phyloP scores from a whole-genome alignment of 2,329 filamentous ascomycete species.

The Scolecobasidium constrictum region DNA sequence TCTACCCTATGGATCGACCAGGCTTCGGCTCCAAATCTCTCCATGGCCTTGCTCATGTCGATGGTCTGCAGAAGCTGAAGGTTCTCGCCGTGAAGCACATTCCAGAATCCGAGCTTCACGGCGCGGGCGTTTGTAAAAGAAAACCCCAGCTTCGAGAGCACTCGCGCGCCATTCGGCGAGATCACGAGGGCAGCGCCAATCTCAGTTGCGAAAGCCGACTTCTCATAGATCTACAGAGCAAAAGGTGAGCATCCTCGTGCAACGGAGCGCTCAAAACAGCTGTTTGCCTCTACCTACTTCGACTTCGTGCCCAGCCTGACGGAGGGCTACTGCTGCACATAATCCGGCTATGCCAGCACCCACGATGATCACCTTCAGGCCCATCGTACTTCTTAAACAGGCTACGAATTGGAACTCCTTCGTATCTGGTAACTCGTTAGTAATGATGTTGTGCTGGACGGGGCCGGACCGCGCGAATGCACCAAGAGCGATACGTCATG shows the following conservation, averaged over 20 bases:
- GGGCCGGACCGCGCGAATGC: no score
- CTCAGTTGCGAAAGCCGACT: constrained; percentile 26
- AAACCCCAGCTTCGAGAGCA: constrained; percentile 10
- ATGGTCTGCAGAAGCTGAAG: neutral
- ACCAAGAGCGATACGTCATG: no score
- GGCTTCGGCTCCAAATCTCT: neutral
- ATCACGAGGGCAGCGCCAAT: constrained; percentile 31
- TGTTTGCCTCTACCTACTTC: constrained; percentile 11
- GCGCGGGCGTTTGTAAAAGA: constrained; percentile 9
- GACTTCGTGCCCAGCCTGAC: constrained; percentile 41
- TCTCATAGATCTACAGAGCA: constrained; percentile 14
- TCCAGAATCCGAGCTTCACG: neutral
- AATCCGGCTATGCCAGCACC: constrained; percentile 44
- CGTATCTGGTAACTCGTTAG: no score
- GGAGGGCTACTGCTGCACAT: constrained; percentile 40
- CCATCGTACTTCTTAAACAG: constrained; percentile 1
- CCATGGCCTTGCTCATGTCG: neutral
- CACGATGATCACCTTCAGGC: constrained; percentile 22
- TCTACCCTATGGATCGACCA: constrained; percentile 1
- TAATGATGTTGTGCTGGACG: no score
- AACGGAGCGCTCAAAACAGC: neutral
- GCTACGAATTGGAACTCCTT: no score
- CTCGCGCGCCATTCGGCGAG: constrained; percentile 23
- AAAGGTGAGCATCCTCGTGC: no score
- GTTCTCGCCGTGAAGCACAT: neutral